A percentile compares a stretch with the other conserved stretches of the same genome.
phyloP scores from a whole-genome alignment of 2,329 filamentous ascomycete species.

The Mollisia scopiformis region DNA sequence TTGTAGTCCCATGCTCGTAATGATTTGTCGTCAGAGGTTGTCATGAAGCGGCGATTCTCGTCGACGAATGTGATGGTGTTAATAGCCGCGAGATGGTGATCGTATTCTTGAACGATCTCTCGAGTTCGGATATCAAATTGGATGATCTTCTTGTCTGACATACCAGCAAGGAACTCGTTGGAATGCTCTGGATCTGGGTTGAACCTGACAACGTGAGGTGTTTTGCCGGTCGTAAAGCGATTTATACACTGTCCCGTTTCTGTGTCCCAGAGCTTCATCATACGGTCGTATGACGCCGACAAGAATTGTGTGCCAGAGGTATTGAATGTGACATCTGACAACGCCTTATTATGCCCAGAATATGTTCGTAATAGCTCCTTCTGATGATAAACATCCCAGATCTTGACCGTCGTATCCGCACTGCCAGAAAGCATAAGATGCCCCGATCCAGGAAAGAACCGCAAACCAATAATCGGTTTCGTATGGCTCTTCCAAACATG shows the following conservation, averaged over 20 bases:
- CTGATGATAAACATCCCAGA: conserved; percentile 93
- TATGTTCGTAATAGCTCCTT: conserved; percentile 90
- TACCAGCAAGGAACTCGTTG: conserved; percentile 92
- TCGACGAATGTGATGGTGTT: conserved; percentile 98
- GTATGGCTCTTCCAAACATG: conserved; percentile 85
- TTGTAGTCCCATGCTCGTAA: conserved; percentile 98
- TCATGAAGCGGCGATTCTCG: conserved; percentile 93
- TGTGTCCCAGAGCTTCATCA: conserved; percentile 98
- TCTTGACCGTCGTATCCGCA: conserved; percentile 87
- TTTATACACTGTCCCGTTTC: conserved; percentile 88
- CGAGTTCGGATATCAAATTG: conserved; percentile 87
- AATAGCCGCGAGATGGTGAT: conserved; percentile 95
- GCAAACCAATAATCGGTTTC: conserved; percentile 85
- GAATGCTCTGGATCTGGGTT: conserved; percentile 78
- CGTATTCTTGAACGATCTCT: conserved; percentile 93
- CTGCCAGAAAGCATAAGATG: conserved; percentile 89
- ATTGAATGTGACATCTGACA: conserved; percentile 91
- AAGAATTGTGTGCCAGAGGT: conserved; percentile 82
- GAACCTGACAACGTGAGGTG: conserved; percentile 92
- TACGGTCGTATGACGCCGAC: conserved; percentile 88
- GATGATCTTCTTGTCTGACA: conserved; percentile 99
- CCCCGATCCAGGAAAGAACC: conserved; percentile 86
- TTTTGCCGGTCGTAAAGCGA: conserved; percentile 92
- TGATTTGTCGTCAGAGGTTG: conserved; percentile 95
- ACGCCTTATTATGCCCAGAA: conserved; percentile 84